Evolutionary conservation across 2,329 filamentous ascomycete genomes (phyloP).

Genomic region (Sporothrix phasma): DNA sequence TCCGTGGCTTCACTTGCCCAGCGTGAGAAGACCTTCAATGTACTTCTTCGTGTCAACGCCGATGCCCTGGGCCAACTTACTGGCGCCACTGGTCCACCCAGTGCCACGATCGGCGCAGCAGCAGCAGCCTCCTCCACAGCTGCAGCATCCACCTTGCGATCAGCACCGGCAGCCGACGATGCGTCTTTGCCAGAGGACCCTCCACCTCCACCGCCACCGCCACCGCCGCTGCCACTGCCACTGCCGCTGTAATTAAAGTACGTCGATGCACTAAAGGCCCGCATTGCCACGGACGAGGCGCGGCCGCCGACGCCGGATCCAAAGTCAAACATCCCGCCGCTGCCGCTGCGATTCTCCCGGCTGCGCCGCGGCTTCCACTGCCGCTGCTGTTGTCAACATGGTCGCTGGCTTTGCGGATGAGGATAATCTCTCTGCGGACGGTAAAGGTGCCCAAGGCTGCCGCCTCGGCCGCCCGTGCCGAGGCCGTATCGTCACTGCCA

Average conservation of each 20-base stretch:
- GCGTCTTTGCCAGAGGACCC: too few relatives aligned
- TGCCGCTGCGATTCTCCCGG: slow-evolving; percentile 20
- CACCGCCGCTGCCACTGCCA: neutral
- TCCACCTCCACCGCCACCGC: neutral
- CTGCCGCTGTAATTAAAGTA: slow-evolving; percentile 12
- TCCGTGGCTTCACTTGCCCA: slow-evolving; percentile 36
- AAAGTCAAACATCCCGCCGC: slow-evolving; percentile 20
- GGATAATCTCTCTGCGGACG: slow-evolving; percentile 49
- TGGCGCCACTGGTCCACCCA: slow-evolving; percentile 45
- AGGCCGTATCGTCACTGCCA: slow-evolving; percentile 7
- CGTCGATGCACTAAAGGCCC: slow-evolving; percentile 12
- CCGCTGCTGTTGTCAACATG: slow-evolving; percentile 29
- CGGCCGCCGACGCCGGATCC: slow-evolving; percentile 23
- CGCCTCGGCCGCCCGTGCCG: neutral
- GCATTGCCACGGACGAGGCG: slow-evolving; percentile 22
- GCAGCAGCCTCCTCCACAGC: slow-evolving; percentile 24
- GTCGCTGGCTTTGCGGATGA: slow-evolving; percentile 51
- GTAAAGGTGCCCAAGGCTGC: slow-evolving; percentile 16
- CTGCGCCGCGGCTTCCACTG: slow-evolving; percentile 24
- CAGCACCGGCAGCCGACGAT: slow-evolving; percentile 23
- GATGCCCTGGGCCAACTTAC: slow-evolving; percentile 58
- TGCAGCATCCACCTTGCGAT: slow-evolving; percentile 26
- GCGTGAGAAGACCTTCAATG: slow-evolving; percentile 59
- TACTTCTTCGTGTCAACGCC: slow-evolving; percentile 68
- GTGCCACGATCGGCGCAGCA: slow-evolving; percentile 19